Base-by-base conservation (phyloP, 345 rosid species). In the Euphorbia pulcherrima region DNA sequence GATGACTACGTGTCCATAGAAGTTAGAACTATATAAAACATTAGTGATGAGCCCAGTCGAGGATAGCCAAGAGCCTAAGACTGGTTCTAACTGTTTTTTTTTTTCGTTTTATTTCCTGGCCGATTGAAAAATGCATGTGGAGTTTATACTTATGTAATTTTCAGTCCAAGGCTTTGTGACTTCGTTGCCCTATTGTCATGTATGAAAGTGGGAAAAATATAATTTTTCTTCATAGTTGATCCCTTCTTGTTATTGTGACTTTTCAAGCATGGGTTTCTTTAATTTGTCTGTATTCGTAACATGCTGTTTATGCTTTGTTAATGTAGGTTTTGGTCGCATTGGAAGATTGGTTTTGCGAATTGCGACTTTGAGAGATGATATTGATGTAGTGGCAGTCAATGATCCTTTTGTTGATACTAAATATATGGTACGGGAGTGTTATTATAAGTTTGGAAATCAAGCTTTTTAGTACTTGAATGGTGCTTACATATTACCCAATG, bases 271-370 rank as follows among this genome's bases (percentile, higher is more conserved):
- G n/a, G 35, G 18, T 55, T 18, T 50, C 50, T 12, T 28, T 48
- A 8, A 17, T 59, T 12, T 4, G 18, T 3, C 16, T 58, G 8
- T 33, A 59, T 35, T 14, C 21, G 3, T 13, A 29, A 48, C 14
- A 6, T 29, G 9, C 44, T 20, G 62, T 20, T 26, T 9, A 26
- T 52, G 50, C 46, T 64, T 12, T 20, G 67, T n/a, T 74, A 41
- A 7, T 62, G 70, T 85, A 94, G 99, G 99, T 69, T 95, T 92
- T 86, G 99, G 99, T 76, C 92, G 99, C 23, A 92, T 95, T 71
- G 99, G 99, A 65, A 83, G 99, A 82, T 75, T 95, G 86, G 97
- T 95, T 61, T 81, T 95, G 64, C 86, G 99, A 26, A 79, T 95
- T 68, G 97, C 99, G 65, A 83, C 88, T 40, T 78, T 76, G 35